phyloP scores from a whole-genome alignment of 176 grass and related monocot genomes.

The Poa pratensis region DNA sequence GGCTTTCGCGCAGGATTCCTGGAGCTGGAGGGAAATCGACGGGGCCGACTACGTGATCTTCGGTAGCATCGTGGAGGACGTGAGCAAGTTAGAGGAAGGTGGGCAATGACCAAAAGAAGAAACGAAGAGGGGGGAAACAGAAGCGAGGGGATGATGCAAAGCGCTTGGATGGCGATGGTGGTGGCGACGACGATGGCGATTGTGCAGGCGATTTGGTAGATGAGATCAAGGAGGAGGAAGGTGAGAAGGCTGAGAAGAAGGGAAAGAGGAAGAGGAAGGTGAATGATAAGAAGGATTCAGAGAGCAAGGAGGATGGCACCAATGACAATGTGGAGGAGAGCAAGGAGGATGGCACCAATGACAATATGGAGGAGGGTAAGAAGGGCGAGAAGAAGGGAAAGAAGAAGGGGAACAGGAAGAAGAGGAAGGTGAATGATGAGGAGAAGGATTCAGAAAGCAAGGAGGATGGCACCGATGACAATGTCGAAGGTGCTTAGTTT shows the following conservation, averaged over 20 bases:
- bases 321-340: slow-evolving; percentile 29
- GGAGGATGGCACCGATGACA: too few relatives aligned
- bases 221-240: slow-evolving; percentile 23
- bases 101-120: slow-evolving; percentile 38
- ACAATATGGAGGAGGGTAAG: background rate
- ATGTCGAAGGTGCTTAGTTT: too few relatives aligned
- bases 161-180: background rate
- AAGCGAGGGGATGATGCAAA: slow-evolving; percentile 46
- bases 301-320: slow-evolving; percentile 4
- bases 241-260: too few relatives aligned
- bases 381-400: background rate
- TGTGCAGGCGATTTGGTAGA: slow-evolving; percentile 6
- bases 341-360: slow-evolving; percentile 17
- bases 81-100: slow-evolving; percentile 31
- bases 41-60: slow-evolving; percentile 67
- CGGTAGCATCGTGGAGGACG: slow-evolving; percentile 33
- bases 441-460: too few relatives aligned
- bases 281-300: background rate
- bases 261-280: too few relatives aligned
- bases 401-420: slow-evolving; percentile 54
- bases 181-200: too few relatives aligned
- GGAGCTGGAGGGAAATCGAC: slow-evolving; percentile 89
- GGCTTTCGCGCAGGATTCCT: slow-evolving; percentile 67
- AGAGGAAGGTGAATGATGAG: slow-evolving; percentile 39
- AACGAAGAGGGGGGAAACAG: slow-evolving; percentile 51